Percentiles rank a stretch among this genome's conserved stretches.
Conservation (phyloP, 2,329 filamentous ascomycete genomes). For the Fusarium protoensiforme region DNA sequence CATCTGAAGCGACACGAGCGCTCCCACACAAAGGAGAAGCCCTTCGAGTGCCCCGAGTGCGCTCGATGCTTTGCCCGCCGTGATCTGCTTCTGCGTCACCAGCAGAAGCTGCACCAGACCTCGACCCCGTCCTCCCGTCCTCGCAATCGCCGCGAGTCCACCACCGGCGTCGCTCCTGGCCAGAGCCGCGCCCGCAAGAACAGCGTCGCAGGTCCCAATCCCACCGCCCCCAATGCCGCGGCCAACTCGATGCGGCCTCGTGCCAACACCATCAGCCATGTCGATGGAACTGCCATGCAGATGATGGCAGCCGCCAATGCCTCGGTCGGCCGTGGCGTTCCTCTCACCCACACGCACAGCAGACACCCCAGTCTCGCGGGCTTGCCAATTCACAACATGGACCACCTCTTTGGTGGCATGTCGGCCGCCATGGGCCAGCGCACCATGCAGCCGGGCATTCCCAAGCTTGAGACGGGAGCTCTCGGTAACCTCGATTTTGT, state of each 20-base stretch:
- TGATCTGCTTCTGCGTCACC: slow-evolving; percentile 91
- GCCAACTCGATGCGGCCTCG: slow-evolving; percentile 80
- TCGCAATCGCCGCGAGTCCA: slow-evolving; percentile 90
- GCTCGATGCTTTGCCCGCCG: slow-evolving; percentile 93
- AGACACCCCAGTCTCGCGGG: slow-evolving; percentile 82
- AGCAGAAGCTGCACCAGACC: slow-evolving; percentile 98
- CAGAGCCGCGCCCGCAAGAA: slow-evolving; percentile 89
- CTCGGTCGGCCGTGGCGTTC: slow-evolving; percentile 61
- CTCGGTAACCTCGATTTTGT: slow-evolving; percentile 73
- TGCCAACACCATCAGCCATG: slow-evolving; percentile 95
- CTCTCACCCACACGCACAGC: slow-evolving; percentile 68
- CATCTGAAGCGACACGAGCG: slow-evolving; percentile 97
- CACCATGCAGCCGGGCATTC: slow-evolving; percentile 73
- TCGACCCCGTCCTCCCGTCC: slow-evolving; percentile 88
- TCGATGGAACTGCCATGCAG: slow-evolving; percentile 81
- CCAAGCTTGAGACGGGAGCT: slow-evolving; percentile 84
- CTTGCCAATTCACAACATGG: slow-evolving; percentile 67
- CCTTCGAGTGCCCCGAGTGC: slow-evolving; percentile 96
- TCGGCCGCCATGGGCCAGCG: slow-evolving; percentile 74
- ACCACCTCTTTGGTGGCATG: slow-evolving; percentile 79
- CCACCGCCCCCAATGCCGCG: slow-evolving; percentile 56
- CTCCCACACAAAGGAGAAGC: slow-evolving; percentile 99
- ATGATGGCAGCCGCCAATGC: slow-evolving; percentile 73
- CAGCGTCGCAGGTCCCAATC: slow-evolving; percentile 75
- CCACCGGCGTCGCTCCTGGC: slow-evolving; percentile 74